Base-by-base conservation (phyloP, 148 eudicot species). In the Nepenthes mirabilis region DNA sequence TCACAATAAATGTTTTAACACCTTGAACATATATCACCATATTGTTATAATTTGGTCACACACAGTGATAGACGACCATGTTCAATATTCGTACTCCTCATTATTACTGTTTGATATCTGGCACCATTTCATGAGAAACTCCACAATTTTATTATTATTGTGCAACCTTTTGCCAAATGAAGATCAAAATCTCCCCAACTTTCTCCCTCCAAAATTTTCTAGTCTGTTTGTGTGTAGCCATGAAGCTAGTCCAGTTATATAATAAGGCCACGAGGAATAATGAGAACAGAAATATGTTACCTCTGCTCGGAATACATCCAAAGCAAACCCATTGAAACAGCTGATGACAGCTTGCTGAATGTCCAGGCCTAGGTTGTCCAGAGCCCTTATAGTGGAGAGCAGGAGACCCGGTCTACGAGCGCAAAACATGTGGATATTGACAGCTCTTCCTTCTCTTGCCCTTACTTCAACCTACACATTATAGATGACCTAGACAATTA, bases 391-490 rank as follows among this genome's bases (percentile, higher is more conserved):
- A 10, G 80, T 67, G 14, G 91, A 85, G 37, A 82, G 82, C 74
- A 85, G 70, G 34, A 85, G 70, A 55, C 91, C 91, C 11, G 88
- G 87, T 62, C 88, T 82, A 63, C 91, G 80, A 37, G 81, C 77
- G 70, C 91, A 85, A 55, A 85, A 78, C 88, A 85, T 82, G 75
- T 82, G 91, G 57, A 85, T 85, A 74, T 85, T 85, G 56, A 85
- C 82, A 37, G 83, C 91, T 58, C 87, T 77, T 62, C 86, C 91
- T 75, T 85, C 91, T 65, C 83, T 79, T 40, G 71, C 68, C 65
- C 76, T 75, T 9, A 85, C 91, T 65, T 85, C 87, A 43, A 85
- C 75, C 91, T 85, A 63, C 52, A 61, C 14, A 37, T 52, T 2
- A n/a, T 11, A 1, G 8, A 52, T 51, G 47, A 54, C 33, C 43